Evolutionary conservation across 352 stramenopile genomes (phyloP), one percentile per base, ranked within the genome.

Genomic region (Phytophthora pisi): DNA sequence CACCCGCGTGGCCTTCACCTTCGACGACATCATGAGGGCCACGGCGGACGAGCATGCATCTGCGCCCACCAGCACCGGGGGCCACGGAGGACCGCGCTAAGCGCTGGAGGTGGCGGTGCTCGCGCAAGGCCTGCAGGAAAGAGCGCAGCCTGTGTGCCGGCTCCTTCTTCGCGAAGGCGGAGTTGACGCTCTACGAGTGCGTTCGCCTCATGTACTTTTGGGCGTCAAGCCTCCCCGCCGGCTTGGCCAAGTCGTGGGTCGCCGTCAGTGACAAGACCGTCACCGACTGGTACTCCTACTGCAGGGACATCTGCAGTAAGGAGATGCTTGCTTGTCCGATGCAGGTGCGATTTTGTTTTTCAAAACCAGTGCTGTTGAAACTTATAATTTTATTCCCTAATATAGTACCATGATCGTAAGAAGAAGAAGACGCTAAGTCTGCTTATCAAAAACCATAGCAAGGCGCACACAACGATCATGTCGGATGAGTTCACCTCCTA

Each of bases 301-400:
- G 55, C n/a, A n/a, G 42, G 10, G 42, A 61, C 42, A 53, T 61
- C 16, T 54, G 55, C 30, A 46, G 2, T 1, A 61, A 61, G 18
- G 55, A 61, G 11, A 61, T 61, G 42, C n/a, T 61, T 2, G 4
- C 15, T 0, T 47, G 30, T 20, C 43, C 55, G n/a, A 60, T 61
- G 55, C 10, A 53, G 16, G 42, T 61, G 23, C 6, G 6, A 38
- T 7, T 52, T 52, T 31, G 11, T 52, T 52, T 52, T 31, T 23
- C 23, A 9, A 42, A 11, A 40, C n/a, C 20, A 20, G 20, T 20
- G 20, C 20, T 20, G 20, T 20, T 20, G 20, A 20, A 20, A 20
- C 20, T 20, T 20, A 20, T 20, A 20, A 20, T 20, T 20, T 20
- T 20, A 20, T 20, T n/a, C n/a, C n/a, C n/a, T n/a, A n/a, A n/a